Base-by-base conservation (phyloP, 2,329 filamentous ascomycete genomes). In the Ascosphaera aggregata region DNA sequence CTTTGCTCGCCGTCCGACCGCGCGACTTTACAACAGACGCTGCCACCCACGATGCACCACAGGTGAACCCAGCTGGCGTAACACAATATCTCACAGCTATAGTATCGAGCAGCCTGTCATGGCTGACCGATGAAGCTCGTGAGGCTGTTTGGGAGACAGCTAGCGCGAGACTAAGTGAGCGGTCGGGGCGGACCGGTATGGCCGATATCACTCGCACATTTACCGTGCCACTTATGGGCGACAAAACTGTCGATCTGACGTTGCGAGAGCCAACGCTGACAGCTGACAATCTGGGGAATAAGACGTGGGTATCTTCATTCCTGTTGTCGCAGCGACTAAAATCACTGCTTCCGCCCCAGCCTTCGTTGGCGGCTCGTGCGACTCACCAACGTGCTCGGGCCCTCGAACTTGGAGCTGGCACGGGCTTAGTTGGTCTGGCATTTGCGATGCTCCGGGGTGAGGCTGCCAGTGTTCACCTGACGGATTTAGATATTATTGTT, bases 271-370 rank as follows among this genome's bases (percentile, higher is more conserved):
- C 89, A 1, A 75, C 84, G 1, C 63, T 95, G 41, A 92, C 81
- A 0, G 79, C 79, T 4, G 86, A 94, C 55, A 79, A 80, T 42
- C 64, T 95, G 15, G 89, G 89, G 1, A 67, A 91, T 54, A 95
- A 98, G 57, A 98, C 89, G 0, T 95, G 89, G 89, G 81, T 80
- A 1, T 86, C 84, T 0, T 86, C 84, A 0, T 91, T 84, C 51
- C 67, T 91, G 2, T 71, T 95, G 3, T 78, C 86, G 0, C 76
- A 71, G 46, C 72, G 79, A 18, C 67, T 95, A 18, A 49, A 55
- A 41, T 46, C 41, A 3, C 40, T 58, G 3, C 73, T 59, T 40
- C 52, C 53, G 11, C 47, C 53, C 3, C 44, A 53, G 5, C 49
- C 52, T 11, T 42, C 50, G 27, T 49, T 58, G 34, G 40, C 46